Percentiles rank a stretch among this genome's conserved stretches.
Conservation (phyloP, 176 grass and related monocot genomes). For the Aegilops bicornis region DNA sequence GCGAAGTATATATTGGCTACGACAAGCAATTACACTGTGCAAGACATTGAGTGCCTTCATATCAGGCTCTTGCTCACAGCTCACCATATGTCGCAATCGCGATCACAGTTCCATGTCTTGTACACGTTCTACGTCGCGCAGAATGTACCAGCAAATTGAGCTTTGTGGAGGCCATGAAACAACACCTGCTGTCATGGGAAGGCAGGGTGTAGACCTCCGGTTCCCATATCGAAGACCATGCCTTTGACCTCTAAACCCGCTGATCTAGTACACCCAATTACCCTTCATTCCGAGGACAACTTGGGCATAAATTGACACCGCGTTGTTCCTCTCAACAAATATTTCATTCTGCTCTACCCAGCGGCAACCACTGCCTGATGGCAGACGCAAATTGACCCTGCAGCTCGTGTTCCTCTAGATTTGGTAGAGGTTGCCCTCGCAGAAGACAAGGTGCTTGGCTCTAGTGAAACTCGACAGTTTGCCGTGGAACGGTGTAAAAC, state of each 20-base stretch:
- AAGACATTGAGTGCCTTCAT: neutral
- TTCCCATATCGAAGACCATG: slow-evolving; percentile 57
- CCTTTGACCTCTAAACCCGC: slow-evolving; percentile 47
- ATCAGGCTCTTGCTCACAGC: neutral
- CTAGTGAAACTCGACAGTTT: slow-evolving; percentile 33
- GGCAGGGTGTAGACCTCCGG: slow-evolving; percentile 37
- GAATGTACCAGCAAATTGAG: slow-evolving; percentile 48
- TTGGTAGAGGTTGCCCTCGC: slow-evolving; percentile 37
- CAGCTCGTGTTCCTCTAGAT: slow-evolving; percentile 52
- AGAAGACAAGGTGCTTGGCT: slow-evolving; percentile 42
- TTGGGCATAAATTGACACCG: slow-evolving; percentile 31
- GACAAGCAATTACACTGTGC: neutral
- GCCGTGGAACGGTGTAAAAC: slow-evolving; percentile 34
- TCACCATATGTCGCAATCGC: slow-evolving; percentile 12
- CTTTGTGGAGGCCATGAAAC: neutral
- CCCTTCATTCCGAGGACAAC: slow-evolving; percentile 28
- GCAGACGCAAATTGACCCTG: slow-evolving; percentile 43
- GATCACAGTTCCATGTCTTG: slow-evolving; percentile 32
- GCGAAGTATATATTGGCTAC: slow-evolving; percentile 13
- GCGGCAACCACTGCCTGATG: slow-evolving; percentile 27
- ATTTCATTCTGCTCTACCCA: slow-evolving; percentile 44
- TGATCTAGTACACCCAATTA: slow-evolving; percentile 49
- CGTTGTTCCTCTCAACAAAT: slow-evolving; percentile 46
- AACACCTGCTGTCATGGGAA: neutral
- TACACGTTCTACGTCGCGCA: slow-evolving; percentile 31